These are phyloP conservation scores for Pyrrhoderma lamaoense DNA, from an alignment of 1,284 basidiomycete species.

Conservation along the genomic window DNA sequence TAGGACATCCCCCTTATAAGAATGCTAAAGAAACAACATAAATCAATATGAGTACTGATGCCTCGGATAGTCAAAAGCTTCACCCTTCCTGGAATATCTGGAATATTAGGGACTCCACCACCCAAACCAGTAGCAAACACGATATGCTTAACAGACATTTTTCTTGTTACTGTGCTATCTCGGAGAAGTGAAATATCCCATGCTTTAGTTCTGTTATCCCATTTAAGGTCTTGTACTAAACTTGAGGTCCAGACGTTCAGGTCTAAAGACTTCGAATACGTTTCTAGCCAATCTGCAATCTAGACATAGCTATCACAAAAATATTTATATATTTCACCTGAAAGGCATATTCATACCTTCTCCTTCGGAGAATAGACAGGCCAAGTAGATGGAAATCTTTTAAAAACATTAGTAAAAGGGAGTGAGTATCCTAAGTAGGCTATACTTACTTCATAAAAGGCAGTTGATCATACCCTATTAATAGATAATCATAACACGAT, in stretches of 20 bases:
- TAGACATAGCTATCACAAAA: conserved; percentile 14
- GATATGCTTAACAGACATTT: conserved; percentile 23
- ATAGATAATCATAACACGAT: not conserved
- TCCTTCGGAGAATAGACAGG: conserved; percentile 51
- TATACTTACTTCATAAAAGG: conserved; percentile 24
- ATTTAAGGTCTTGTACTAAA: conserved; percentile 30
- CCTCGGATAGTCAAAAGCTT: too few relatives aligned
- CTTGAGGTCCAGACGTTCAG: conserved; percentile 33
- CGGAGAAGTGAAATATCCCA: conserved; percentile 48
- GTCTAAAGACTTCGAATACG: conserved; percentile 33
- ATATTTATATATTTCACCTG: not conserved
- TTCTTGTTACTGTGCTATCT: conserved; percentile 22
- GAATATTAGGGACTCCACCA: conserved; percentile 29
- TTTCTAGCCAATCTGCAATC: conserved; percentile 36
- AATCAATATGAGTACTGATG: not conserved
- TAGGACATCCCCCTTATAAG: conserved; percentile 28
- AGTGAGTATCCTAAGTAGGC: not conserved
- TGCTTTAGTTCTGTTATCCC: conserved; percentile 32
- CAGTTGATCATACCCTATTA: conserved; percentile 13
- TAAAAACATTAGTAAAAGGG: conserved; percentile 2
- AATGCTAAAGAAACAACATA: conserved; percentile 16
- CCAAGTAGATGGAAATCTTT: conserved; percentile 52
- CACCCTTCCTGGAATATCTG: conserved; percentile 25
- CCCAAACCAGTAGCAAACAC: conserved; percentile 33
- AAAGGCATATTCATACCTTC: conserved; percentile 32